Conservation (phyloP, 805 yeast species). For the Kregervanrija pseudodelftensis region DNA sequence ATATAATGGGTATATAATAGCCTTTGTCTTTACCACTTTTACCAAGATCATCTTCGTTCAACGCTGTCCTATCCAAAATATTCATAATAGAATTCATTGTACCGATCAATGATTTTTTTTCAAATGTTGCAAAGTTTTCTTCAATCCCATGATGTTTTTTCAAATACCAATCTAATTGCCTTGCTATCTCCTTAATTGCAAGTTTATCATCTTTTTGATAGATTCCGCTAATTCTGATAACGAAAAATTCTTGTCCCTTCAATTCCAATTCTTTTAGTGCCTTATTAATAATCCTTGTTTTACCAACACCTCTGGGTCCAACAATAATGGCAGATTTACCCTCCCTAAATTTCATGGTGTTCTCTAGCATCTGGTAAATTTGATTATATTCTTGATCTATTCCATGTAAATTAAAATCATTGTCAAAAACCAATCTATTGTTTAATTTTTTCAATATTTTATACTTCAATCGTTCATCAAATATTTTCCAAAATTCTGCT, state of each 20-base stretch:
- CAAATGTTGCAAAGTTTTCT: constrained; percentile 25
- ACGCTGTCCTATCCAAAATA: constrained; percentile 37
- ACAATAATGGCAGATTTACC: constrained; percentile 76
- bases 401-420: constrained; percentile 23
- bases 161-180: constrained; percentile 56
- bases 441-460: constrained; percentile 13
- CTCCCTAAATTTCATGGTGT: constrained; percentile 59
- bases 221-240: constrained; percentile 60
- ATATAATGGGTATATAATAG: constrained; percentile 50
- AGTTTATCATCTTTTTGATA: constrained; percentile 66
- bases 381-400: constrained; percentile 39
- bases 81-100: constrained; percentile 54
- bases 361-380: constrained; percentile 50
- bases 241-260: constrained; percentile 46
- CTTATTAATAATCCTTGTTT: constrained; percentile 52
- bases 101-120: constrained; percentile 47
- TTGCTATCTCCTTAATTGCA: constrained; percentile 81
- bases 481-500: not conserved
- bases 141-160: constrained; percentile 12
- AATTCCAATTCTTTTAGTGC: constrained; percentile 42
- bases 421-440: constrained; percentile 11
- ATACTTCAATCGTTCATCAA: not conserved
- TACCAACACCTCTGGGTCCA: constrained; percentile 79
- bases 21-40: constrained; percentile 14
- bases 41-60: constrained; percentile 12